A percentile compares a stretch with the other conserved stretches of the same genome.
These are phyloP conservation scores for Paxillus ammoniavirescens DNA, from an alignment of 768 basidiomycete species.

Conservation along the genomic window DNA sequence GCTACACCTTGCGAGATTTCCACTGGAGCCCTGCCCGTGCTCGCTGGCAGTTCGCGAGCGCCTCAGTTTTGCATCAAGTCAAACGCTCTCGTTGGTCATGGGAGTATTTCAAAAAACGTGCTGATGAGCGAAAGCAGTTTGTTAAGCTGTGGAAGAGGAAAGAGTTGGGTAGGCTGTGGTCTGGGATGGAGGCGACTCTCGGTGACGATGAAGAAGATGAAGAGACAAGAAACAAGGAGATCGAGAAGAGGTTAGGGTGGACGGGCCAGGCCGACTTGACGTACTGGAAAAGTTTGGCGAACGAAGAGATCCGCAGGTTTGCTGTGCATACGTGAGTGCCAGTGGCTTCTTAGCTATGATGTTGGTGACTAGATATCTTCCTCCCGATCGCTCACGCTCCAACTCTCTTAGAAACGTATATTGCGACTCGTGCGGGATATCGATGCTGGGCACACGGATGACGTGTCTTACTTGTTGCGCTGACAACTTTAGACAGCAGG, in stretches of 20 bases:
- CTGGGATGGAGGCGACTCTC: neutral
- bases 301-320: conserved; percentile 15
- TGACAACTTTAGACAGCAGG: neutral
- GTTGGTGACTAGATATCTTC: neutral
- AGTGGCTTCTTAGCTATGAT: neutral
- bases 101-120: conserved; percentile 30
- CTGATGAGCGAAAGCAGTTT: conserved; percentile 26
- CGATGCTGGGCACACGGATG: conserved; percentile 2
- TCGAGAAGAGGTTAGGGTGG: conserved; percentile 14
- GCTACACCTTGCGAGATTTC: neutral
- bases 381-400: neutral
- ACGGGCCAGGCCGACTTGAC: conserved; percentile 22
- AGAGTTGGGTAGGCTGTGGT: conserved; percentile 4
- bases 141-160: conserved; percentile 29
- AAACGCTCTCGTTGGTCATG: conserved; percentile 29
- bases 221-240: conserved; percentile 15
- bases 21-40: conserved; percentile 21
- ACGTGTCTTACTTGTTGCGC: conserved; percentile 8
- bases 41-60: conserved; percentile 33
- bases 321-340: conserved; percentile 25
- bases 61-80: conserved; percentile 19
- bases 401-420: neutral
- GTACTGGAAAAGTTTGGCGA: conserved; percentile 23
- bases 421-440: conserved; percentile 8
- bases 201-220: neutral